Base-by-base conservation (phyloP, 805 yeast species). In the Debaryomyces maramus region DNA sequence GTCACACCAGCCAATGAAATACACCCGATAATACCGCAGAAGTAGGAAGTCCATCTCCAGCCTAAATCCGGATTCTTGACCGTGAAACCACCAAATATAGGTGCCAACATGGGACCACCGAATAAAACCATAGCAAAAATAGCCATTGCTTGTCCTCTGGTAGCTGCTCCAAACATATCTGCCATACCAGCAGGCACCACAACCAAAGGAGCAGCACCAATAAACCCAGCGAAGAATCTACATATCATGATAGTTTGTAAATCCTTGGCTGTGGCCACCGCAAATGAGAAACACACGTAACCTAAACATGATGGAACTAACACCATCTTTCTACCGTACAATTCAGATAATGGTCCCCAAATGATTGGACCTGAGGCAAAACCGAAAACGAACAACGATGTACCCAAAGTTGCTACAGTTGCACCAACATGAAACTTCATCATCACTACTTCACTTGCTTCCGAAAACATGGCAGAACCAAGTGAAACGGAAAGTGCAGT, bases 361-460 rank as follows among this genome's bases (percentile, higher is more conserved):
- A 85, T 53, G 33, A 88, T 68, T 3, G 97, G 96, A 11, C 96
- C 95, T 0, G 86, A 75, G 1, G 95, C 96, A 60, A 88, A 88
- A 10, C 96, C 97, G 19, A 86, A 58, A 14, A 88, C 95, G 51
- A 13, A 81, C 76, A 88, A 24, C 85, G 96, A 79, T 10, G 85
- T 72, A 39, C 86, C 84, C 32, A 89, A 67, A 15, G 84, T 75
- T 5, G 83, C 81, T 9, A 80, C 88, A 11, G 78, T 84, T 3
- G 53, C 45, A 26, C 83, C 80, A 31, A 88, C 78, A 41, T 75
- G 77, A 55, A 61, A 89, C 32, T 71, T 61, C 32, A 46, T 63
- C 44, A 73, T 54, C 24, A 87, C 50, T 14, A 58, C 72, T 0
- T 57, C 50, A 5, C 77, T 69, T 3, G 81, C 88, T 16, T 81